A percentile compares a stretch with the other conserved stretches of the same genome.
Conservation (phyloP, 352 stramenopile genomes). For the Pythium brassicae region DNA sequence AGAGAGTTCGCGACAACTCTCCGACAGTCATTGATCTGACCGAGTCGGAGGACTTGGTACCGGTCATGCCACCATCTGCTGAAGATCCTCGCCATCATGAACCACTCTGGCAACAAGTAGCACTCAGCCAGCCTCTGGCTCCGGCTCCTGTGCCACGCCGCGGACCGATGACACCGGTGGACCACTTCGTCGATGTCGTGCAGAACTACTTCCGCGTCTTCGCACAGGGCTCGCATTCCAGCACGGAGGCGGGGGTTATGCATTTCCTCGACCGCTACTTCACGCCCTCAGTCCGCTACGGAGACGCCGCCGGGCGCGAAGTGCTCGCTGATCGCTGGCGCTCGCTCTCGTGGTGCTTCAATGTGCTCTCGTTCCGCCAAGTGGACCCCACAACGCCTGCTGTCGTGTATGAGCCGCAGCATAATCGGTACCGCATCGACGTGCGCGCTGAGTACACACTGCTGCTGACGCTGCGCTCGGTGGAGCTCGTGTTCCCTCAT, state of each 20-base stretch:
- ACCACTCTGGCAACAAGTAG: background rate
- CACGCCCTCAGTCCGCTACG: constrained; percentile 4
- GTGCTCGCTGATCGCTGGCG: constrained; percentile 16
- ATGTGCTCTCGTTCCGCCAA: constrained; percentile 10
- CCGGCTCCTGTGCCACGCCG: background rate
- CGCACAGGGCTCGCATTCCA: constrained; percentile 3
- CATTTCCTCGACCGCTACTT: constrained; percentile 12
- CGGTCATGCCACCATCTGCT: background rate
- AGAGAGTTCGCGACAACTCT: background rate
- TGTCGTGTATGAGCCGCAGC: constrained; percentile 8
- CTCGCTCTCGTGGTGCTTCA: constrained; percentile 16
- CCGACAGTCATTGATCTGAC: background rate
- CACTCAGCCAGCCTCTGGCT: too few species aligned
- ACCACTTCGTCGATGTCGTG: constrained; percentile 11
- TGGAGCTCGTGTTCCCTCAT: constrained; percentile 15
- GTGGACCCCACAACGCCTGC: background rate
- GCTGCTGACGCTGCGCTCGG: constrained; percentile 10
- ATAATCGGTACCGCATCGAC: constrained; percentile 11
- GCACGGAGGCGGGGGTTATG: background rate
- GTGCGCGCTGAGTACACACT: constrained; percentile 10
- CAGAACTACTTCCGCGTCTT: constrained; percentile 11
- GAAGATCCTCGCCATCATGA: background rate
- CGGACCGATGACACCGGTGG: constrained; percentile 9
- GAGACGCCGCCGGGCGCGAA: constrained; percentile 3
- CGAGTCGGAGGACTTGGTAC: background rate